phyloP scores from a whole-genome alignment of 768 basidiomycete species.

The Nidularia pulvinata region DNA sequence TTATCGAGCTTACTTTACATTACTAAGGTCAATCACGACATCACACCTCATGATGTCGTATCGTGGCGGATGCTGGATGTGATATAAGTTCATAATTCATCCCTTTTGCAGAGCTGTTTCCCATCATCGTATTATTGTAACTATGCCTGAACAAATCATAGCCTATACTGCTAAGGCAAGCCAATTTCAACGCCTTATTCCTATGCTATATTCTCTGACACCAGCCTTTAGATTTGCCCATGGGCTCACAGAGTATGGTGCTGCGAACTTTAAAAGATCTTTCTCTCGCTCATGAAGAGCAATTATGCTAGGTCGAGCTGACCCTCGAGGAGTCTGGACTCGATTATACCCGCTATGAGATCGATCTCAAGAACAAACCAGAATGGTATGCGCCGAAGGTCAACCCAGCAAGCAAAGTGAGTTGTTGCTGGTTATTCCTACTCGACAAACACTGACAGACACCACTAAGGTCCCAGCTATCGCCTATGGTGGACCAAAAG shows the following conservation, averaged over 20 bases:
- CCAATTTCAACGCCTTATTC: too few species aligned
- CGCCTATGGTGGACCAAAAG: slow-evolving; percentile 59
- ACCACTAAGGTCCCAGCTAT: slow-evolving; percentile 53
- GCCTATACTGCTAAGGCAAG: slow-evolving; percentile 47
- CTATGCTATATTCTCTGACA: too few species aligned
- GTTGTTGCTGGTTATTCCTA: slow-evolving; percentile 5
- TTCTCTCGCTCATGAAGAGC: not conserved
- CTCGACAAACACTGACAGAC: not conserved
- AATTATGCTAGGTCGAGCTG: slow-evolving; percentile 45
- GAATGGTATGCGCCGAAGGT: slow-evolving; percentile 68
- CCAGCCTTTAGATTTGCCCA: slow-evolving; percentile 45
- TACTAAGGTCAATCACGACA: not conserved
- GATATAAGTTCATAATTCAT: too few species aligned
- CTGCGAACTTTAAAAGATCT: too few species aligned
- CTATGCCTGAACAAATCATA: slow-evolving; percentile 28
- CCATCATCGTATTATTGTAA: too few species aligned
- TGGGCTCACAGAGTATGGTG: slow-evolving; percentile 54
- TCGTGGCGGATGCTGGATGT: too few species aligned
- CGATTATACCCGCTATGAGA: slow-evolving; percentile 47
- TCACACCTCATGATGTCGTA: not conserved
- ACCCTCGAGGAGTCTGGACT: slow-evolving; percentile 58
- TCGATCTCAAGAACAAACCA: slow-evolving; percentile 66
- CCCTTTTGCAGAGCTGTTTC: too few species aligned
- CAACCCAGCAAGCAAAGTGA: slow-evolving; percentile 67
- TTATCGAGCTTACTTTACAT: too few species aligned